Base-by-base conservation (phyloP, 1,284 basidiomycete genomes). In the Coniferiporia sulphurascens region DNA sequence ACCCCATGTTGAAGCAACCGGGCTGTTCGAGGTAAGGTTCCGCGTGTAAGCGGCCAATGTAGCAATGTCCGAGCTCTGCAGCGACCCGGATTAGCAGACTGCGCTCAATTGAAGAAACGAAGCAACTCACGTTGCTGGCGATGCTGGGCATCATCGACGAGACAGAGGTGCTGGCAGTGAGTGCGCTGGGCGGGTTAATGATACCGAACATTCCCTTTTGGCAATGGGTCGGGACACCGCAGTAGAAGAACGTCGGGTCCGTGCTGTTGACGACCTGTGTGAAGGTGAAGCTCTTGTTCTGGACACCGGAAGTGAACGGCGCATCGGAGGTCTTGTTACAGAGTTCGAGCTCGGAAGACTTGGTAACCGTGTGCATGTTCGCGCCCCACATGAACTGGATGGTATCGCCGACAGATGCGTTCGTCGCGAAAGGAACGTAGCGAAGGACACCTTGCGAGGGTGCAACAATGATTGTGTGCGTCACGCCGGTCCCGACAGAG, bases 141-240 rank as follows among this genome's bases (percentile, higher is more conserved):
- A 85, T 71, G 27, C 72, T 56, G 51, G 71, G 63, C 71, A 87
- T 83, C 78, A 84, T 82, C 56, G 66, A 70, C 48, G 72, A 72
- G 43, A 84, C 75, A 46, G 84, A 84, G 13, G 76, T 70, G 60
- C 59, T 15, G 8, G 76, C 68, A 55, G 75, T 65, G 57, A 70
- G 71, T 55, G 75, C 75, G 65, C 72, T 81, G 13, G 82, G 78
- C 32, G 86, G 83, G 78, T 89, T 89, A 68, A 88, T 83, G 73
- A 88, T 81, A 74, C 87, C 87, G 71, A 89, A 90, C 87, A 91
- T 91, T 65, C 88, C 88, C 78, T 86, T 84, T 69, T 83, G 73
- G 69, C 87, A 90, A 70, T 90, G 87, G 59, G 65, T 72, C 55
- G 85, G 81, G 52, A 81, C 80, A 60, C 75, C 84, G 70, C 88